These are phyloP conservation scores for Fagus sylvatica DNA, from an alignment of 306 rosid genomes.

Conservation along the genomic window DNA sequence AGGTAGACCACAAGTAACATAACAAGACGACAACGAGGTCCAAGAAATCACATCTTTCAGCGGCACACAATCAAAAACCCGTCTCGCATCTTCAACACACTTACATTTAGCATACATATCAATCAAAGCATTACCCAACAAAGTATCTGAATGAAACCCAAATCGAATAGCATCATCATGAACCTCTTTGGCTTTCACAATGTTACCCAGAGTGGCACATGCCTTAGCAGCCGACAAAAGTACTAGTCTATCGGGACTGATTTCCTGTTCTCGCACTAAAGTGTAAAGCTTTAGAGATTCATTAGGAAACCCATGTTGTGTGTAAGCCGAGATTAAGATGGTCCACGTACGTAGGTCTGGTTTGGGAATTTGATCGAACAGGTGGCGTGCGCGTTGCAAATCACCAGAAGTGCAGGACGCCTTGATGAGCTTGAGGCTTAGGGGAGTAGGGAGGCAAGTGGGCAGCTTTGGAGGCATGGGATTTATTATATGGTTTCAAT, in stretches of 20 bases:
- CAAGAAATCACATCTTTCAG: constrained; percentile 45
- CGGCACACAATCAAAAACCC: constrained; percentile 43
- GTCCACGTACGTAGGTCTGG: constrained; percentile 49
- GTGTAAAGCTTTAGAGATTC: constrained; percentile 41
- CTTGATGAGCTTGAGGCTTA: constrained; percentile 34
- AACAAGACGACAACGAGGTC: constrained; percentile 41
- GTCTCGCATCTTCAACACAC: constrained; percentile 34
- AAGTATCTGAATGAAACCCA: constrained; percentile 38
- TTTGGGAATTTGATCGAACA: constrained; percentile 49
- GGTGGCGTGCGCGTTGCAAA: constrained; percentile 42
- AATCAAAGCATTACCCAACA: constrained; percentile 39
- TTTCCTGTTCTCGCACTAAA: constrained; percentile 22
- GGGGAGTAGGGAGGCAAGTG: constrained; percentile 38
- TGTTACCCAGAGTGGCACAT: constrained; percentile 45
- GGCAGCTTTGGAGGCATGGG: constrained; percentile 39
- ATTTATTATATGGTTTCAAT: background rate
- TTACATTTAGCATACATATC: constrained; percentile 50
- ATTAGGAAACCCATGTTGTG: constrained; percentile 33
- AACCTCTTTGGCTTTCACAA: constrained; percentile 36
- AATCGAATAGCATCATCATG: constrained; percentile 32
- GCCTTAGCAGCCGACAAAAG: constrained; percentile 45
- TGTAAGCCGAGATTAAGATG: constrained; percentile 45
- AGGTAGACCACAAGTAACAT: constrained; percentile 38
- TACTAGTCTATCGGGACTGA: constrained; percentile 29
- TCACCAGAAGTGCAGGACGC: constrained; percentile 36